Evolutionary conservation across 2,329 filamentous ascomycete species (phyloP).

Genomic region (Nemania sp.): DNA sequence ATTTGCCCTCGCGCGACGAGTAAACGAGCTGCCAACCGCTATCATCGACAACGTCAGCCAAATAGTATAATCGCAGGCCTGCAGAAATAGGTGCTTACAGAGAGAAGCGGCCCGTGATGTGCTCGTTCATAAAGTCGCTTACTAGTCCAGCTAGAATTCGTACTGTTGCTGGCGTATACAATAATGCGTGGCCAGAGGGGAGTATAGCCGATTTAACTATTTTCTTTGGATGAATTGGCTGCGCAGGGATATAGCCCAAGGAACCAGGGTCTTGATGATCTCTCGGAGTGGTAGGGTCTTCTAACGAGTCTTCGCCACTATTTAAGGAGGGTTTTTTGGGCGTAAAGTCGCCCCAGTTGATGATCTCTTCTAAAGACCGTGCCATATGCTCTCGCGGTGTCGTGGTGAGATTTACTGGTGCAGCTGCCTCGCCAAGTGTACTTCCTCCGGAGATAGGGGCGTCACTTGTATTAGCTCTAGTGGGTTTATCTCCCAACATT

Average conservation of each 20-base stretch:
- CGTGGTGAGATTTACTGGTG: slow-evolving; percentile 49
- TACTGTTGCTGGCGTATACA: slow-evolving; percentile 77
- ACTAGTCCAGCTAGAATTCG: slow-evolving; percentile 80
- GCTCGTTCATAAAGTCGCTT: slow-evolving; percentile 75
- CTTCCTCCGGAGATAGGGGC: slow-evolving; percentile 34
- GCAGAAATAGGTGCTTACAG: slow-evolving; percentile 46
- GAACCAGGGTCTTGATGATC: slow-evolving; percentile 46
- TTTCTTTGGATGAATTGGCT: slow-evolving; percentile 53
- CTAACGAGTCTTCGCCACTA: slow-evolving; percentile 38
- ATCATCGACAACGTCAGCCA: slow-evolving; percentile 9
- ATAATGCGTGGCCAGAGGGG: slow-evolving; percentile 78
- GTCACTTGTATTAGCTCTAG: slow-evolving; percentile 8
- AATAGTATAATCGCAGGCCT: not conserved
- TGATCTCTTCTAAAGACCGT: slow-evolving; percentile 46
- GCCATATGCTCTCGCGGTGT: slow-evolving; percentile 41
- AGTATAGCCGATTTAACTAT: slow-evolving; percentile 72
- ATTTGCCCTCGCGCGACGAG: slow-evolving; percentile 87
- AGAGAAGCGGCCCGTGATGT: slow-evolving; percentile 77
- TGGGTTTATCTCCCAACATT: slow-evolving; percentile 1
- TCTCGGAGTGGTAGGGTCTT: slow-evolving; percentile 53
- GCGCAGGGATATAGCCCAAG: slow-evolving; percentile 49
- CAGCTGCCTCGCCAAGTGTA: slow-evolving; percentile 52
- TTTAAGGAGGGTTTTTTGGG: slow-evolving; percentile 33
- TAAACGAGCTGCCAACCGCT: slow-evolving; percentile 87
- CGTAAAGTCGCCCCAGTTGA: slow-evolving; percentile 46